Evolutionary conservation across 306 rosid genomes (phyloP), one percentile per base, ranked within the genome.

Genomic region (Fagus sylvatica): DNA sequence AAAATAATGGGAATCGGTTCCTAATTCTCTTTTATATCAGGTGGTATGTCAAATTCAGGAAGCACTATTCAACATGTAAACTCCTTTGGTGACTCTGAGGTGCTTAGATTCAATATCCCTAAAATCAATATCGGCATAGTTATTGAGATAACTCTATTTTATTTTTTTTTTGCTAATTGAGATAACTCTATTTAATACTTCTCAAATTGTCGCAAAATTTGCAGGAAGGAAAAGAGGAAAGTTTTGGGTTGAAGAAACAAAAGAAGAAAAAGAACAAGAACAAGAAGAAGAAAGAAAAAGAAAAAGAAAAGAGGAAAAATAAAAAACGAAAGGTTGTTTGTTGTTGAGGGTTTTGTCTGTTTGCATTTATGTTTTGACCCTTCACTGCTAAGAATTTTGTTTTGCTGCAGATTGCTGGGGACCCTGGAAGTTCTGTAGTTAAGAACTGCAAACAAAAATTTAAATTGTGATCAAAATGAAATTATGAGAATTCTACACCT

Each of bases 1-100:
- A 46, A 46, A 15, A 8, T 15, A 46, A 46, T 46, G 15, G 51
- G 11, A 11, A 13, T 34, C 6, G 30, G 43, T 34, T 61, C 42
- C 12, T 33, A 19, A 76, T 42, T 74, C 3, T 80, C 55, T 60
- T 76, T 39, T 72, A 42, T 53, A 78, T 81, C 78, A 89, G 94
- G 97, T 67, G 85, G 90, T 36, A 71, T 91, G 74, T 89, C 97
- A 39, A 88, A 78, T 78, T 76, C 93, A 6, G 74, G 81, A 78
- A 82, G 85, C 74, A 75, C 0, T 46, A 82, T 92, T 64, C 89
- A 81, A 57, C 97, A 90, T 78, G 95, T 94, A 54, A 85, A 88
- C 39, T 84, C 95, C 72, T 92, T 94, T 69, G 97, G 84, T 49
- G 95, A 88, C 56, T 49, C 80, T 71, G 82, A 88, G 97, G 97